phyloP scores from a whole-genome alignment of 192 early-diverging fungal genomes.

The Coemansia aciculifera region DNA sequence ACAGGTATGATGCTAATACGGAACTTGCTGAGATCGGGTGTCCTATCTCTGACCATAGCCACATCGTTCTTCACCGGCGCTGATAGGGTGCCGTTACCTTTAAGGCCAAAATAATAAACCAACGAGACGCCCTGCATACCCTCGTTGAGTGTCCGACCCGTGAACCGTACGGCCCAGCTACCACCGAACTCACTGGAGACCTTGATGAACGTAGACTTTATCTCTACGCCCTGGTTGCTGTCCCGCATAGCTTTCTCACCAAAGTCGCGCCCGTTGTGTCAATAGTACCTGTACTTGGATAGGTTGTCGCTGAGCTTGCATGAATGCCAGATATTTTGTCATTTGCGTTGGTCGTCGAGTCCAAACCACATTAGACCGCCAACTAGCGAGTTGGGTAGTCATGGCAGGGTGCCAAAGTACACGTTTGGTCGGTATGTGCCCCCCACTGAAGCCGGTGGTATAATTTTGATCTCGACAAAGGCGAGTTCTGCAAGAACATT shows the following conservation, averaged over 20 bases:
- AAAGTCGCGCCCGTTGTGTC: constrained; percentile 83
- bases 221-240: constrained; percentile 36
- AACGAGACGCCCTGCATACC: constrained; percentile 50
- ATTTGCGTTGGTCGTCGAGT: constrained; percentile 56
- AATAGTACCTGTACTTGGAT: constrained; percentile 80
- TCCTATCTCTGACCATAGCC: constrained; percentile 58
- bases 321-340: constrained; percentile 74
- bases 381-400: constrained; percentile 72
- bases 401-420: constrained; percentile 88
- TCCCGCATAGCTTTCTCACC: constrained; percentile 62
- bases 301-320: constrained; percentile 87
- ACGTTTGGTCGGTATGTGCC: constrained; percentile 90
- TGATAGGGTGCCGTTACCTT: constrained; percentile 68
- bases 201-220: constrained; percentile 31
- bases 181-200: constrained; percentile 59
- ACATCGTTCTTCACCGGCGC: constrained; percentile 40
- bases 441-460: constrained; percentile 72
- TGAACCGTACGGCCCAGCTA: constrained; percentile 58
- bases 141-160: constrained; percentile 56
- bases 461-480: too few species aligned
- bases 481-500: too few species aligned
- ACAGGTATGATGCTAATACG: constrained; percentile 37
- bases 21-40: constrained; percentile 75
- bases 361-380: constrained; percentile 96
- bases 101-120: constrained; percentile 78